Evolutionary conservation across 2,329 filamentous ascomycete genomes (phyloP), one percentile per base, ranked within the genome.

Genomic region (Dothistroma pini): DNA sequence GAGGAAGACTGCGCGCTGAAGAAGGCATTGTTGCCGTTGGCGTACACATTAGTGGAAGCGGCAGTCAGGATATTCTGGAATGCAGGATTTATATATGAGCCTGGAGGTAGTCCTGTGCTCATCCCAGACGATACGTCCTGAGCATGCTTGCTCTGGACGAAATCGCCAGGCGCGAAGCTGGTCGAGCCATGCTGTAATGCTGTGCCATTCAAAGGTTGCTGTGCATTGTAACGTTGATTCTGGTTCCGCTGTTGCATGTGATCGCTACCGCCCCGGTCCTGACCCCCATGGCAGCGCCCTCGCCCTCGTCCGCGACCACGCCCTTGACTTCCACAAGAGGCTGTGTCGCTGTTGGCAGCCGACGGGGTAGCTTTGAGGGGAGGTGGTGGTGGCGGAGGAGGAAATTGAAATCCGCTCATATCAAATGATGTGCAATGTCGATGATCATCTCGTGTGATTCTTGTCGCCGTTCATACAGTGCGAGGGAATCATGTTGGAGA

Each of bases 351-450:
- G 29, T 53, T 56, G 50, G 56, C 57, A 25, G 65, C 41, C 35
- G 69, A 29, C 9, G 29, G 12, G 22, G 51, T 29, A 19, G 51
- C 56, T 54, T 71, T 73, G 19, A 73, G 72, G 22, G 75, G 74
- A 54, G 75, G 75, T 44, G 80, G 79, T 44, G 80, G 79, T 44
- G 80, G 80, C 34, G 79, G 79, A 48, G 79, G 79, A n/a, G 79
- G 79, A 56, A 81, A 81, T 19, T 74, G 76, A 75, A 81, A 70
- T 60, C 70, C 68, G 55, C 61, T 66, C 67, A 69, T 68, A 1
- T 29, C 29, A 19, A 29, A 51, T 51, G 2, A 11, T 38, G 35
- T 12, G 5, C 35, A 21, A 12, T 11, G 47, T 49, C 11, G 29
- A 51, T 9, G 19, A n/a, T 4, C 48, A 32, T 25, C 2, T 6